These are phyloP conservation scores for Fusarium siculi DNA, from an alignment of 2,329 filamentous ascomycete genomes.

Conservation along the genomic window DNA sequence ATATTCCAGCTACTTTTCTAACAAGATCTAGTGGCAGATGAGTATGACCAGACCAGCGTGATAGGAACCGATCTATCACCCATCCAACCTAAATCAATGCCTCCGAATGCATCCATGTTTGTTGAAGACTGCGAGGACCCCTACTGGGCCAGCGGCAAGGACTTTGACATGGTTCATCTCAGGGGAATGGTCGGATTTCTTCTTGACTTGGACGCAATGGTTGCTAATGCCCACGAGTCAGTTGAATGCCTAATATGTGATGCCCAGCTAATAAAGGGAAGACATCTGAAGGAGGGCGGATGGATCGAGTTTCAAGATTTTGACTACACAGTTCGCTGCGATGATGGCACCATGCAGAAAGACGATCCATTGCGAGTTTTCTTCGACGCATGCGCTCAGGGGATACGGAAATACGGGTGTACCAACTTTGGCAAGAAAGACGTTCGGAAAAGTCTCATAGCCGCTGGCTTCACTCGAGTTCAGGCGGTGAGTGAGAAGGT, in stretches of 20 bases:
- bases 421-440: constrained; percentile 50
- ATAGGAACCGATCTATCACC: constrained; percentile 57
- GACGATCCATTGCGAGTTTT: constrained; percentile 53
- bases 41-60: constrained; percentile 54
- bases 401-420: constrained; percentile 52
- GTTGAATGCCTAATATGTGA: constrained; percentile 5
- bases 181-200: constrained; percentile 62
- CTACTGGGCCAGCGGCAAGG: constrained; percentile 63
- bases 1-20: not conserved
- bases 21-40: constrained; percentile 51
- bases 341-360: constrained; percentile 56
- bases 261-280: constrained; percentile 33
- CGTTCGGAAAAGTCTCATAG: constrained; percentile 50
- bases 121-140: constrained; percentile 70
- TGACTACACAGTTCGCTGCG: constrained; percentile 53
- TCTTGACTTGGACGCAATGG: constrained; percentile 60
- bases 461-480: constrained; percentile 58
- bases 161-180: constrained; percentile 68
- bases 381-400: constrained; percentile 46
- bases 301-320: constrained; percentile 64
- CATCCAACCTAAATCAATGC: constrained; percentile 61
- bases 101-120: constrained; percentile 69
- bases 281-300: constrained; percentile 58
- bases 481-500: constrained; percentile 55
- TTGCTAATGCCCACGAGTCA: constrained; percentile 51